These are phyloP conservation scores for Cladosporium phlei DNA, from an alignment of 2,329 filamentous ascomycete species.

Conservation along the genomic window DNA sequence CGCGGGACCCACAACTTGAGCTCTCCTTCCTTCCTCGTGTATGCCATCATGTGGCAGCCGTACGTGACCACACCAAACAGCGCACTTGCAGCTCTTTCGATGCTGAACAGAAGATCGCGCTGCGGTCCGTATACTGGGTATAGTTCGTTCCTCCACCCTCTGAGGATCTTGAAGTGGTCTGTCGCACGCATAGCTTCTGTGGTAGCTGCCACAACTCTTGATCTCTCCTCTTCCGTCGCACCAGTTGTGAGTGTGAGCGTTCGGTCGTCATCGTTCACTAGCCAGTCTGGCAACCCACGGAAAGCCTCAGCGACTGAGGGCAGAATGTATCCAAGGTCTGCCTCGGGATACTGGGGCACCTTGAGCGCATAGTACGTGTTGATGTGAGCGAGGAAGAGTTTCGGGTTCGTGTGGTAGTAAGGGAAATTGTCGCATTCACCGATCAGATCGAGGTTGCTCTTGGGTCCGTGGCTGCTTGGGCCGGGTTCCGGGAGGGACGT, in stretches of 20 bases:
- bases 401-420: slow-evolving; percentile 59
- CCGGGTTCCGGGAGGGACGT: slow-evolving; percentile 26
- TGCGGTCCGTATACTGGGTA: slow-evolving; percentile 68
- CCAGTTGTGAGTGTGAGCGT: slow-evolving; percentile 58
- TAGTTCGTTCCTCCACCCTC: slow-evolving; percentile 73
- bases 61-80: slow-evolving; percentile 74
- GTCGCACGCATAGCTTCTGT: slow-evolving; percentile 63
- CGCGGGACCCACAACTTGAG: slow-evolving; percentile 81
- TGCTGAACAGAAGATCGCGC: slow-evolving; percentile 61
- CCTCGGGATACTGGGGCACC: slow-evolving; percentile 60
- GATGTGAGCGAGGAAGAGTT: slow-evolving; percentile 46
- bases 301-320: slow-evolving; percentile 57
- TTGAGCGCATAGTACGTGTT: slow-evolving; percentile 59
- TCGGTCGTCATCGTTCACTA: slow-evolving; percentile 54
- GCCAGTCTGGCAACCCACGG: slow-evolving; percentile 55
- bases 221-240: slow-evolving; percentile 59
- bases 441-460: slow-evolving; percentile 51
- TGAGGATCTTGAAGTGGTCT: slow-evolving; percentile 67
- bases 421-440: slow-evolving; percentile 66
- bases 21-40: slow-evolving; percentile 51
- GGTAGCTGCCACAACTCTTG: slow-evolving; percentile 52
- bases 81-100: slow-evolving; percentile 70
- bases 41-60: slow-evolving; percentile 75
- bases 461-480: slow-evolving; percentile 29
- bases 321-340: slow-evolving; percentile 55